These are phyloP conservation scores for Coccomyxa sp. DNA, from an alignment of 139 green algal genomes.

Conservation along the genomic window DNA sequence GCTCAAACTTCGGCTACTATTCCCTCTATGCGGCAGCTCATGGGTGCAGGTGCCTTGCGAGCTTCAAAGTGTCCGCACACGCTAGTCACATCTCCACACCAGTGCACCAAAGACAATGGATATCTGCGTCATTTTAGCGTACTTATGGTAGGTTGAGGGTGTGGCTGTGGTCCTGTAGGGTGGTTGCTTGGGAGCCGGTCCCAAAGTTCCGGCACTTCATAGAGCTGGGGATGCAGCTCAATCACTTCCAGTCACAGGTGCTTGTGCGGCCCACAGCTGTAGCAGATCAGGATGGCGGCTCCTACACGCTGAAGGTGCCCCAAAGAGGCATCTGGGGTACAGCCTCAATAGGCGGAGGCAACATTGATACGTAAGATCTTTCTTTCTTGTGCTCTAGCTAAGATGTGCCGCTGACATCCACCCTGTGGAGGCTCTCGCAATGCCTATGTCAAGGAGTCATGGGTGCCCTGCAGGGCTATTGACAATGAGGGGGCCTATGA, in stretches of 20 bases:
- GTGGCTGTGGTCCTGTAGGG: conserved; percentile 32
- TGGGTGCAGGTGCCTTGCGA: conserved; percentile 74
- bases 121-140: too few relatives aligned
- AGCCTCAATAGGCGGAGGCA: conserved; percentile 55
- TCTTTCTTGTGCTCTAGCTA: too few relatives aligned
- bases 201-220: conserved; percentile 68
- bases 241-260: conserved; percentile 30
- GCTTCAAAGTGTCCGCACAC: too few relatives aligned
- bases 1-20: conserved; percentile 82
- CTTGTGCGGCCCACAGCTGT: conserved; percentile 24
- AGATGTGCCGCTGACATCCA: neutral
- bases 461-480: conserved; percentile 15
- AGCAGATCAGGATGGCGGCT: conserved; percentile 15
- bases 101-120: too few relatives aligned
- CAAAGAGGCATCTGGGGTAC: conserved; percentile 64
- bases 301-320: conserved; percentile 37
- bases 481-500: conserved; percentile 36
- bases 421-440: neutral
- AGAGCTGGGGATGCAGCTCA: conserved; percentile 52
- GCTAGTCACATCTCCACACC: too few relatives aligned
- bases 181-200: conserved; percentile 77
- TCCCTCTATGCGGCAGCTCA: conserved; percentile 49
- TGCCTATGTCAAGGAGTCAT: neutral
- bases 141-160: too few relatives aligned
- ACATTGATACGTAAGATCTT: conserved; percentile 49